Evolutionary conservation across 257 asterid species (phyloP), one percentile per base, ranked within the genome.

Genomic region (Nicotiana obtusifolia): DNA sequence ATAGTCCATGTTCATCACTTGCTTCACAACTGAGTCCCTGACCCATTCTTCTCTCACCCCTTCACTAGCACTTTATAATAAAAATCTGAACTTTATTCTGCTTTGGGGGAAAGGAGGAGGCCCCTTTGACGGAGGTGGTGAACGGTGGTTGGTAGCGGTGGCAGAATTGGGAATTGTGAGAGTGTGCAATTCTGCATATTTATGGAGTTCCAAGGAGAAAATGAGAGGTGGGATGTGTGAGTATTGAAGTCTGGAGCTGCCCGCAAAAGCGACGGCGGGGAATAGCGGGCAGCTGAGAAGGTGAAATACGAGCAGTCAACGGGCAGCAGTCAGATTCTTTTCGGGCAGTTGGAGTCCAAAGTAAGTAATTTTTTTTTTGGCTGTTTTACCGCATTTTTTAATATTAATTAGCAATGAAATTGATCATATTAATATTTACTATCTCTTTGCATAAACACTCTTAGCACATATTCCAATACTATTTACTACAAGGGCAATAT

Each of bases 21-120:
- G 88, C 56, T 62, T 90, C 82, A 92, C 99, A 95, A 84, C 99
- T 95, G 80, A 94, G 82, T 87, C 96, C 92, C 93, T 95, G 99
- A 31, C 99, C 99, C 99, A 95, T 94, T 77, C 47, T 81, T 13
- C 64, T 78, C 6, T 59, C 30, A 30, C 26, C 22, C 44, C 59
- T n/a, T 14, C 22, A 14, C 17, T 35, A 6, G 35, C 4, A 20
- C 49, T 14, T 64, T 2, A 47, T 47, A 1, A 47, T 30, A 71
- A 64, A 82, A 15, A 10, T 56, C 11, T 15, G 8, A 15, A 30
- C 13, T 28, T 13, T 49, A 15, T 56, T 22, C 20, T 5, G n/a
- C 37, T 54, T 37, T 5, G 17, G 78, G 15, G 8, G 77, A 2
- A 10, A 78, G 30, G 82, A 44, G 76, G 31, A 80, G 54, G 37